Percentiles rank a stretch among this genome's conserved stretches.
Conservation (phyloP, 108 stramenopile species). For the Epithemia pelagica region DNA sequence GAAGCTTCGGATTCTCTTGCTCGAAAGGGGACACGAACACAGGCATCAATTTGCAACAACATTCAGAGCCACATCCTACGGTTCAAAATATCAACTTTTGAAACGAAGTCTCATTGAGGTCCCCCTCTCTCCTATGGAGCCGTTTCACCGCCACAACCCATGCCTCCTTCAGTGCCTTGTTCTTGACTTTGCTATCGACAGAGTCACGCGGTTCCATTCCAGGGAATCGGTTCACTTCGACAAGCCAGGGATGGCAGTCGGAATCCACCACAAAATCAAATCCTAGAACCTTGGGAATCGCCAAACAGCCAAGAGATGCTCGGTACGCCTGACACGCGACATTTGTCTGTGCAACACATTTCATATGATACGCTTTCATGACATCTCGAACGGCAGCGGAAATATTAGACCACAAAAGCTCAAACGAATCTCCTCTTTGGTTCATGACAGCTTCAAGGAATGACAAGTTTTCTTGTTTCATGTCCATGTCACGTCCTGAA, state of each 20-base stretch:
- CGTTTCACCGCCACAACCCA: slow-evolving; percentile 18
- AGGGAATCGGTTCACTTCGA: slow-evolving; percentile 79
- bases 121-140: background rate
- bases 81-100: too few relatives aligned
- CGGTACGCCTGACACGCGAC: background rate
- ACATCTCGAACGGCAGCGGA: slow-evolving; percentile 3
- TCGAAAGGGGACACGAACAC: too few relatives aligned
- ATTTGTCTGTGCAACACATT: background rate
- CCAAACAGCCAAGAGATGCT: slow-evolving; percentile 4
- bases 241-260: slow-evolving; percentile 37
- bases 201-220: slow-evolving; percentile 44
- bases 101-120: background rate
- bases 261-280: slow-evolving; percentile 64
- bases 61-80: too few relatives aligned
- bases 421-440: background rate
- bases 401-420: slow-evolving; percentile 12
- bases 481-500: slow-evolving; percentile 50
- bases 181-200: slow-evolving; percentile 25
- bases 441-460: slow-evolving; percentile 25
- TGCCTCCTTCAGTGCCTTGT: slow-evolving; percentile 29
- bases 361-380: background rate
- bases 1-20: too few relatives aligned
- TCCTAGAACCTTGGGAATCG: slow-evolving; percentile 69
- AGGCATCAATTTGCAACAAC: too few relatives aligned
- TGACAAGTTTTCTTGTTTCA: slow-evolving; percentile 41